phyloP scores from a whole-genome alignment of 371 early-diverging fungal species.

The Mucor piriformis region DNA sequence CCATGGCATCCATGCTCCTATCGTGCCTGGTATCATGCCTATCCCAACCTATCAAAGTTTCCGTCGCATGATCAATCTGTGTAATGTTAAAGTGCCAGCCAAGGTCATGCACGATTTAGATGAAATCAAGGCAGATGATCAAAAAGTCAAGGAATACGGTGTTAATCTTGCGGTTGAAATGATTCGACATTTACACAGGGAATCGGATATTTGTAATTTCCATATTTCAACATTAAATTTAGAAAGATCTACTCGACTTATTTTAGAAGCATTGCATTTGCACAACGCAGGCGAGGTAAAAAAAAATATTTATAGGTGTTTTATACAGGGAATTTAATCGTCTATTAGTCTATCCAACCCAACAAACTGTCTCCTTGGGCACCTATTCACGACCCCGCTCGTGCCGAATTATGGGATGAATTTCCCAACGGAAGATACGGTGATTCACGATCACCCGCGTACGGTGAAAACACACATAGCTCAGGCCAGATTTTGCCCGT shows the following conservation, averaged over 20 bases:
- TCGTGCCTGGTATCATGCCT: conserved; percentile 95
- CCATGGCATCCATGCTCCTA: conserved; percentile 78
- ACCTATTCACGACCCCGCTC: conserved; percentile 33
- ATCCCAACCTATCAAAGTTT: conserved; percentile 92
- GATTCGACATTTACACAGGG: conserved; percentile 62
- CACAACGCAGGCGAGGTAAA: conserved; percentile 2
- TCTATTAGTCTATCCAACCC: neutral
- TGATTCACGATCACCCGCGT: conserved; percentile 85
- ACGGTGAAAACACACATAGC: conserved; percentile 65
- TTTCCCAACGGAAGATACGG: conserved; percentile 98
- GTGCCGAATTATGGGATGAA: conserved; percentile 88
- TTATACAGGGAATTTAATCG: too few relatives aligned
- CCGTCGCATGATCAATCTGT: conserved; percentile 82
- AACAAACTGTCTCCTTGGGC: conserved; percentile 25
- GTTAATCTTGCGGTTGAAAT: conserved; percentile 74
- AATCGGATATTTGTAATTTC: conserved; percentile 60
- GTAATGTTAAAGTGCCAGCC: conserved; percentile 80
- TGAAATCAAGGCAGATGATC: conserved; percentile 86
- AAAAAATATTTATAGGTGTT: neutral
- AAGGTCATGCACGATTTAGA: conserved; percentile 71
- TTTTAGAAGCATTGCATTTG: conserved; percentile 68
- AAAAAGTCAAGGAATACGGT: conserved; percentile 93
- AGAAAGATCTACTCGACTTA: conserved; percentile 84
- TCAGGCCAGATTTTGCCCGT: conserved; percentile 68
- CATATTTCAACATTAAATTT: conserved; percentile 89